Base-by-base conservation (phyloP, 139 green algal genomes). In the Desmodesmus armatus region DNA sequence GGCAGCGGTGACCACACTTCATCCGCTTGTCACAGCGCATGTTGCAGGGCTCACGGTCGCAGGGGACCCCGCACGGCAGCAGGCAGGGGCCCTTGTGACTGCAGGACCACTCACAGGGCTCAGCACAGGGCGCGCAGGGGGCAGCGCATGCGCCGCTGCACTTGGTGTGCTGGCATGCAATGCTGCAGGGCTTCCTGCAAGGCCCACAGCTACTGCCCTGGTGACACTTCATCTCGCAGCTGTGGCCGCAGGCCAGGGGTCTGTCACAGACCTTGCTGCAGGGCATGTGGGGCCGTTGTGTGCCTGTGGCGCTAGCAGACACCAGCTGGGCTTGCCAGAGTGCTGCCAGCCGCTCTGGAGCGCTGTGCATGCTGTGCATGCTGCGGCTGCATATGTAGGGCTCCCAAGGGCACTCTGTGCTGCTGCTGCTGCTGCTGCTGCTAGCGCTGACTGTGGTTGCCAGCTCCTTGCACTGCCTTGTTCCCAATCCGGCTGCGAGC, bases 1-100 rank as follows among this genome's bases (percentile, higher is more conserved):
- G 91, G 87, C 91, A 96, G 35, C 67, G 84, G 65, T 91, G 88
- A 23, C 92, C 92, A 83, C 92, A 96, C 5, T 37, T 0, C 51
- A 95, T 86, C 19, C 27, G 13, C 73, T 82, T 85, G 40, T 55
- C 31, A 80, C 93, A 96, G 43, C 93, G 87, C 75, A 77, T 23
- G 82, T 96, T 88, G 88, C 92, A 96, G 31, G 91, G 92, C 47
- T 94, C 85, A 70, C 93, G 88, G 67, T 87, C 84, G 76, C 93
- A 96, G 4, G 93, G 92, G 13, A 85, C 93, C 0, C 91, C 91
- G 78, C 93, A 96, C 15, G 92, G 93, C 51, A 93, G 63, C 23
- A 19, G 31, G 88, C 93, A 96, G 31, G 43, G 13, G 0, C 93
- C 92, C 19, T 73, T 77, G 86, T 95, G 93, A 60, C 67, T 41